Conservation (phyloP, 352 stramenopile genomes). For the Phytophthora pistaciae region DNA sequence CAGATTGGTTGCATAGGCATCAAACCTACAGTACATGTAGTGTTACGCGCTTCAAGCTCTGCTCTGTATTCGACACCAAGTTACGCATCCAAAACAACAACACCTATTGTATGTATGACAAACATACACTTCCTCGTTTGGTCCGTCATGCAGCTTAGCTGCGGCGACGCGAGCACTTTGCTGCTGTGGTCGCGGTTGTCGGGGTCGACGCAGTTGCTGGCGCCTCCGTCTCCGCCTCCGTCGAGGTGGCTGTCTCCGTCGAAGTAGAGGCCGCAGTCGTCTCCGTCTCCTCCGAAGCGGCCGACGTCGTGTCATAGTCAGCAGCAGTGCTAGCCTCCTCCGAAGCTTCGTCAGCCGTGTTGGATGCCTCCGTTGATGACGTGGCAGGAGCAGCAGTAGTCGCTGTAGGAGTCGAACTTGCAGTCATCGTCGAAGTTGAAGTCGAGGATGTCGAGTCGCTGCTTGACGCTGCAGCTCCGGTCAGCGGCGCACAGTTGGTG, state of each 20-base stretch:
- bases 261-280: conserved; percentile 14
- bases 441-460: conserved; percentile 18
- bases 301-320: conserved; percentile 25
- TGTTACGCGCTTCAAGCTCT: background rate
- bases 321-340: conserved; percentile 22
- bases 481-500: conserved; percentile 55
- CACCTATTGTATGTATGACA: too few species aligned
- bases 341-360: background rate
- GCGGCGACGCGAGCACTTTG: conserved; percentile 25
- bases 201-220: conserved; percentile 10
- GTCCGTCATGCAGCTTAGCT: conserved; percentile 11
- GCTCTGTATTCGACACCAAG: conserved; percentile 19
- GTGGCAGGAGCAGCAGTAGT: conserved; percentile 15
- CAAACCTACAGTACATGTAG: too few species aligned
- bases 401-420: conserved; percentile 5
- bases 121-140: too few species aligned
- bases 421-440: conserved; percentile 7
- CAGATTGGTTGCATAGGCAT: background rate
- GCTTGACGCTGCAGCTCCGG: conserved; percentile 23
- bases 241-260: conserved; percentile 11
- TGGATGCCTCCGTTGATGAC: conserved; percentile 8
- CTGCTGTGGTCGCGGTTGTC: conserved; percentile 5
- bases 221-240: conserved; percentile 27
- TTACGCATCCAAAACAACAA: conserved; percentile 8
- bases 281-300: conserved; percentile 5